These are phyloP conservation scores for Cryptosporidium andersoni DNA, from an alignment of 169 alveolate genomes.

Conservation along the genomic window DNA sequence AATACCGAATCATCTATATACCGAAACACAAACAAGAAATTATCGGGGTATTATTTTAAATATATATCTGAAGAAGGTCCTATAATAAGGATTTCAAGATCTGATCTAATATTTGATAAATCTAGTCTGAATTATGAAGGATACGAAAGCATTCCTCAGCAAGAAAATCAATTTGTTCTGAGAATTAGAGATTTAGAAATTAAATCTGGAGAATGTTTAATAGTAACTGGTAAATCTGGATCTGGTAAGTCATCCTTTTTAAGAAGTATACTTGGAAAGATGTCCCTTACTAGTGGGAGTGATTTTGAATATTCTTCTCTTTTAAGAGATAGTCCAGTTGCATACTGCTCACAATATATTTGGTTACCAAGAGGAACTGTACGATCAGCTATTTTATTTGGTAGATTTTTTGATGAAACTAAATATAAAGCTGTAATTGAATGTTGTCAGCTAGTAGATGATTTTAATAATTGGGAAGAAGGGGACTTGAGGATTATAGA, in stretches of 20 bases:
- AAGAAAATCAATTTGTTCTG: background rate
- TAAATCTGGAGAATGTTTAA: conserved; percentile 3
- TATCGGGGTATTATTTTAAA: background rate
- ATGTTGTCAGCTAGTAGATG: conserved; percentile 16
- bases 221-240: conserved; percentile 29
- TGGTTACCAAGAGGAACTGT: conserved; percentile 64
- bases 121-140: too few species aligned
- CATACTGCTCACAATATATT: conserved; percentile 4
- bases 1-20: background rate
- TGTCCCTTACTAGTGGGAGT: background rate
- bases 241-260: conserved; percentile 33
- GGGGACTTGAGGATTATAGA: conserved; percentile 36
- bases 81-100: background rate
- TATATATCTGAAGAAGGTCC: background rate
- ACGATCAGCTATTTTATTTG: conserved; percentile 31
- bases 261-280: background rate
- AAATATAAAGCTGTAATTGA: conserved; percentile 22
- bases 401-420: conserved; percentile 1
- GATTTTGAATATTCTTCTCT: background rate
- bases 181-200: background rate
- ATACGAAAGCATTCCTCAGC: too few species aligned
- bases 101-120: too few species aligned
- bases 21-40: background rate
- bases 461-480: conserved; percentile 15
- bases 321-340: background rate